These are phyloP conservation scores for Chrysanthemum makinoi DNA, from an alignment of 129 eudicot species.

Conservation along the genomic window DNA sequence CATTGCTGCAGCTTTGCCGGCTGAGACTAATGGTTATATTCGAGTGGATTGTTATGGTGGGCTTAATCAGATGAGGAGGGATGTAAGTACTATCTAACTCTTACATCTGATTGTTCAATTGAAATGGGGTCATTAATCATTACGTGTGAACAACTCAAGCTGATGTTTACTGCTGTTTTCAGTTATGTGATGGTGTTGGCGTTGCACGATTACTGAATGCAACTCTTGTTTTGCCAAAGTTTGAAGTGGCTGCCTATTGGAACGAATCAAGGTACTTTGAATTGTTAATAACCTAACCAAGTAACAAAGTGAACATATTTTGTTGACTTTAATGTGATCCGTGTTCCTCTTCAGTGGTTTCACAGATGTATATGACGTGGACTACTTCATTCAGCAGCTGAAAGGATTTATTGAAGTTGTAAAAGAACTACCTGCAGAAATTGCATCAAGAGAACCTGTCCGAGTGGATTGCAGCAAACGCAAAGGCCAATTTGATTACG, in stretches of 20 bases:
- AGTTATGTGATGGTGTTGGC: conserved; percentile 98
- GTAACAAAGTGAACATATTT: background rate
- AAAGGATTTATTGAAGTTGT: conserved; percentile 69
- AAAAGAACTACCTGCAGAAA: conserved; percentile 73
- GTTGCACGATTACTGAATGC: conserved; percentile 92
- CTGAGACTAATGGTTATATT: conserved; percentile 77
- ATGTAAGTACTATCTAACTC: conserved; percentile 50
- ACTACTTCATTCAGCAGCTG: conserved; percentile 78
- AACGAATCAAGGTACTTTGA: conserved; percentile 78
- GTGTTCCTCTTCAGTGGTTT: conserved; percentile 62
- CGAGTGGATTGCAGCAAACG: conserved; percentile 94
- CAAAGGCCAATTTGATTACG: conserved; percentile 92
- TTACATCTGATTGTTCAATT: too few relatives aligned
- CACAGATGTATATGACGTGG: conserved; percentile 92
- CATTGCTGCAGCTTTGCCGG: conserved; percentile 96
- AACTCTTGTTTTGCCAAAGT: conserved; percentile 92
- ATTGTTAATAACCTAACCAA: background rate
- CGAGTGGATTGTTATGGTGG: conserved; percentile 99
- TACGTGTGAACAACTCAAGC: background rate
- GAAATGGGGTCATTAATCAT: too few relatives aligned
- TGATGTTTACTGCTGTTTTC: conserved; percentile 24
- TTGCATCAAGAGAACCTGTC: conserved; percentile 80
- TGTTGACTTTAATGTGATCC: conserved; percentile 10
- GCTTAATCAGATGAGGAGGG: conserved; percentile 98
- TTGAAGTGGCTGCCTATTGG: conserved; percentile 99